Evolutionary conservation across 257 asterid genomes (phyloP), one percentile per base, ranked within the genome.

Genomic region (Capsicum baccatum): DNA sequence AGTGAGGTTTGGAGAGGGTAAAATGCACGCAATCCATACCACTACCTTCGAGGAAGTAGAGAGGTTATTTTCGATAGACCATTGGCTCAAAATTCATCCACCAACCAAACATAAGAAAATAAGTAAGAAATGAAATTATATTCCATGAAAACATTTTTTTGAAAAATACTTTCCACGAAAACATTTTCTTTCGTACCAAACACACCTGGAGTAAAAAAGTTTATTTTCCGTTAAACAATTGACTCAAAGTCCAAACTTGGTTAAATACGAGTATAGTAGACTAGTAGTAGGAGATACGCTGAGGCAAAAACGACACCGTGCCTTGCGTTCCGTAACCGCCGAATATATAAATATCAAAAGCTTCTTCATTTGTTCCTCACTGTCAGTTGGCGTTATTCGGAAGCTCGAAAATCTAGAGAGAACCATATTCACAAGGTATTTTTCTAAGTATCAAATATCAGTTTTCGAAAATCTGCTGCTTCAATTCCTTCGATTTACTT

Each of bases 401-500:
- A 74, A 74, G 81, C 47, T 74, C 62, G 17, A 74, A 50, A 2
- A 50, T 74, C 42, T 19, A 73, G 59, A 73, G 59, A 73, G 5
- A n/a, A 48, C 9, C 80, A 47, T 54, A 47, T 47, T 47, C 42
- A 10, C 58, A 50, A 74, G 81, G 81, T 74, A 74, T 50, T 74
- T n/a, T 44, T 71, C 33, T 26, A 26, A 63, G 70, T 42, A 16
- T 69, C 55, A 39, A 16, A 1, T 16, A 8, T 69, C 78, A 42
- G 5, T 69, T 69, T 56, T 70, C 37, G 6, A 42, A 13, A 26
- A 26, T 26, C 33, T 26, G 9, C 16, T 69, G 15, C 57, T 71
- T 71, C 39, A n/a, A 47, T 47, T 63, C n/a, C 4, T n/a, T 71
- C 37, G 54, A 44, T 71, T 71, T 26, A 47, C 57, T 47, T 44